A percentile compares a stretch with the other conserved stretches of the same genome.
phyloP scores from a whole-genome alignment of 768 basidiomycete species.

The Rhodotorula toruloides region DNA sequence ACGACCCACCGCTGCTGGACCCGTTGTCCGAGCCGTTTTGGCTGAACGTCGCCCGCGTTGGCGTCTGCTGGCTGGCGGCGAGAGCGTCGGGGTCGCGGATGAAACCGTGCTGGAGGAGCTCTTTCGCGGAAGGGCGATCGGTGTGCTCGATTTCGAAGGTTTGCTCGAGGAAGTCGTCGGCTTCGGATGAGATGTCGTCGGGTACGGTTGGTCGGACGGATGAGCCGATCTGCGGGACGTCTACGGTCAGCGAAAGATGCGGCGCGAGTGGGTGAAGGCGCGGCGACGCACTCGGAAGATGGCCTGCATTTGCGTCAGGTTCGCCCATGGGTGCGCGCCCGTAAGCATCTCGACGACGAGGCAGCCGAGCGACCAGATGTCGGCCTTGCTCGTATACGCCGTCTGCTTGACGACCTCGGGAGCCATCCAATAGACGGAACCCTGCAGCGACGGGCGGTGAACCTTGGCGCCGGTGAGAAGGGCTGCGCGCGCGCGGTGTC shows the following conservation, averaged over 20 bases:
- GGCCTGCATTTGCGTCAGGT: slow-evolving; percentile 97
- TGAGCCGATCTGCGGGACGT: slow-evolving; percentile 69
- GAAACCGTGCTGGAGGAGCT: slow-evolving; percentile 48
- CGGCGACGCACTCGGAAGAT: slow-evolving; percentile 73
- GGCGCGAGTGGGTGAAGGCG: background rate
- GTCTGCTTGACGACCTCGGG: slow-evolving; percentile 97
- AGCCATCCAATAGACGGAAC: slow-evolving; percentile 99
- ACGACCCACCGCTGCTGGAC: background rate
- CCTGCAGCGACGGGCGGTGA: slow-evolving; percentile 88
- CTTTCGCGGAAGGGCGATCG: slow-evolving; percentile 47
- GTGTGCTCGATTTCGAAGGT: slow-evolving; percentile 56
- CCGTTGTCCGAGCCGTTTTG: no score
- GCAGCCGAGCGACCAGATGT: slow-evolving; percentile 93
- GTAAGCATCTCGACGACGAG: slow-evolving; percentile 99
- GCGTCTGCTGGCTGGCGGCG: slow-evolving; percentile 30
- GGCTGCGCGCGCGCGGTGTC: slow-evolving; percentile 37
- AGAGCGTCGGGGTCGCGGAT: slow-evolving; percentile 33
- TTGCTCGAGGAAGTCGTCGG: slow-evolving; percentile 73
- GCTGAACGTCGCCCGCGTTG: slow-evolving; percentile 36
- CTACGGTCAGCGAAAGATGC: background rate
- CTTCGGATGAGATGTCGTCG: slow-evolving; percentile 81
- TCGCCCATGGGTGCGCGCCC: slow-evolving; percentile 90
- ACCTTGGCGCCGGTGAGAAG: slow-evolving; percentile 56
- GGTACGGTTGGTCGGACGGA: slow-evolving; percentile 75
- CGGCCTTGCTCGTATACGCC: slow-evolving; percentile 92